These are phyloP conservation scores for Penicillium hordei DNA, from an alignment of 2,329 filamentous ascomycete genomes.

Conservation along the genomic window DNA sequence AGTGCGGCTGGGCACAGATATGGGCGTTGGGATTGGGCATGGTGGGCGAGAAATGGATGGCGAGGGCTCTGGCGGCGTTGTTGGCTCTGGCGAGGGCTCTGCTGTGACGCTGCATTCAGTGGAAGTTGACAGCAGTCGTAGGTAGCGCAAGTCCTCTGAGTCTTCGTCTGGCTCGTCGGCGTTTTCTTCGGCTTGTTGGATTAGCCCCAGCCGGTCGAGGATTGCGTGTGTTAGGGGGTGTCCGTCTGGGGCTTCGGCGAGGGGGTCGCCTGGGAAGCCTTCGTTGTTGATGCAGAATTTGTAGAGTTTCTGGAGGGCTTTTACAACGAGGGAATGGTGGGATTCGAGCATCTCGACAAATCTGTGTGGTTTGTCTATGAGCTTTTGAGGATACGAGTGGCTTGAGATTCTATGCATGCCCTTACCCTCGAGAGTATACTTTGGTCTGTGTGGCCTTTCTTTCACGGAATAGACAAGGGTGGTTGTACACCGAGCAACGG, in stretches of 20 bases:
- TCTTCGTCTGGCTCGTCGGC: conserved; percentile 38
- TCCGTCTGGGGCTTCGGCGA: conserved; percentile 41
- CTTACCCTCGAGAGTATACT: conserved; percentile 46
- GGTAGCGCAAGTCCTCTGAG: conserved; percentile 38
- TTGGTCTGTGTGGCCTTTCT: conserved; percentile 47
- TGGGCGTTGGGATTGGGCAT: conserved; percentile 16
- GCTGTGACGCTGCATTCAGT: conserved; percentile 39
- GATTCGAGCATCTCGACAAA: conserved; percentile 49
- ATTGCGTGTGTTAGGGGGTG: conserved; percentile 46
- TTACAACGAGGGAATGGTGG: conserved; percentile 44
- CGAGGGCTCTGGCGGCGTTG: conserved; percentile 35
- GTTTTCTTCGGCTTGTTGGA: conserved; percentile 45
- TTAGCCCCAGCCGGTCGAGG: conserved; percentile 43
- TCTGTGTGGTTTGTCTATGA: conserved; percentile 22
- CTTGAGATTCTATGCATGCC: not conserved
- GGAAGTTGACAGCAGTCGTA: conserved; percentile 37
- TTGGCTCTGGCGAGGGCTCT: conserved; percentile 41
- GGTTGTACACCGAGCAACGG: conserved; percentile 45
- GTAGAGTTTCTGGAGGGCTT: conserved; percentile 44
- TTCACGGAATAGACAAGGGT: conserved; percentile 46
- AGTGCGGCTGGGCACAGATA: conserved; percentile 7
- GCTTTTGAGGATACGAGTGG: not conserved
- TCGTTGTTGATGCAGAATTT: conserved; percentile 44
- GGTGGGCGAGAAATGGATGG: conserved; percentile 23
- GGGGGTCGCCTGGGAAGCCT: conserved; percentile 45